Base-by-base conservation (phyloP, 176 grass and related monocot species). In the Ampelocalamus luodianensis region DNA sequence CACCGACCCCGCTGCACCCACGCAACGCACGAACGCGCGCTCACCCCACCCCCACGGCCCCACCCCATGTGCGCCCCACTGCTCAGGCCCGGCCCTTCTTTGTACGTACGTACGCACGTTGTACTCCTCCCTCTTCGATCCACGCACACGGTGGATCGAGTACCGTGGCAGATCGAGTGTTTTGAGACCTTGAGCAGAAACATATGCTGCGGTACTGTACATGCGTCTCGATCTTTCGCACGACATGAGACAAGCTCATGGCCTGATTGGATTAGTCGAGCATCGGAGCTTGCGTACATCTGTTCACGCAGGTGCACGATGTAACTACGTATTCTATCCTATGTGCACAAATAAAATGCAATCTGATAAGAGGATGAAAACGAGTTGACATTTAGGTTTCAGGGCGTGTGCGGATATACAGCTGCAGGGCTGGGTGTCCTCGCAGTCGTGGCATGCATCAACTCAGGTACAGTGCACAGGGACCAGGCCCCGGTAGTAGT, bases 401-500 rank as follows among this genome's bases (percentile, higher is more conserved):
- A 29, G 29, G 29, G 29, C 29, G 29, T 29, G 29, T 34, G 32
- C 32, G 3, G 32, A 34, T 34, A 34, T 34, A 34, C 3, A 34
- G 32, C 32, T 34, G 32, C 32, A 34, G 32, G 32, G 32, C 3
- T 34, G 32, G 32, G 32, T 34, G 32, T 3, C 32, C 32, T 34
- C 32, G 32, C 32, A 34, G 32, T 34, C 32, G 32, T 34, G 32
- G 32, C 2, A 71, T 20, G 79, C 86, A 78, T 83, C 73, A 78
- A 34, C 42, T 62, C 86, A 12, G 1, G 10, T 6, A 71, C 51
- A 61, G 77, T 67, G 46, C 26, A 23, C 9, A 38, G 58, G 58
- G n/a, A 29, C 17, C 65, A 10, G 10, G 24, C 22, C 55, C 22
- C 12, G n/a, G 22, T 61, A 1, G 48, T 50, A 50, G 53, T 15